Percentiles rank a stretch among this genome's conserved stretches.
phyloP scores from a whole-genome alignment of 805 yeast species.

The Huiozyma sinensis region DNA sequence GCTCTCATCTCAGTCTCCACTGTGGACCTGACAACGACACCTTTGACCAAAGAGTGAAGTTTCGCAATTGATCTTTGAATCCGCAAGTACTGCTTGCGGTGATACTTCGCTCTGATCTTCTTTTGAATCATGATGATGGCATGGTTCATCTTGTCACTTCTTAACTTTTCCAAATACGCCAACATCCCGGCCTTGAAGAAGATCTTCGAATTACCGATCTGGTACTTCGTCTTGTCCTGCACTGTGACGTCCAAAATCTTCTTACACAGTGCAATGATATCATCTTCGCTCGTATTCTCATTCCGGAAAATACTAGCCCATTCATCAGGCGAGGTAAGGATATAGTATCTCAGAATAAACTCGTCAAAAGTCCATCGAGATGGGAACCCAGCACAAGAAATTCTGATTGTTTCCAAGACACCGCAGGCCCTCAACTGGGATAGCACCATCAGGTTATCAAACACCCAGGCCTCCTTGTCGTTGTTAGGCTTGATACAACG shows the following conservation, averaged over 20 bases:
- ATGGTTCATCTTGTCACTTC: conserved; percentile 64
- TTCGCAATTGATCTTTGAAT: conserved; percentile 42
- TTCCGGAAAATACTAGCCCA: conserved; percentile 53
- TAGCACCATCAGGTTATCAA: conserved; percentile 89
- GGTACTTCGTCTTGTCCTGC: conserved; percentile 60
- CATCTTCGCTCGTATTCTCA: conserved; percentile 37
- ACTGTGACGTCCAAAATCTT: conserved; percentile 56
- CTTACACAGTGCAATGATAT: conserved; percentile 54
- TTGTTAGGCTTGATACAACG: conserved; percentile 97
- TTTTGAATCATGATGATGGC: conserved; percentile 84
- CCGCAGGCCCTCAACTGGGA: conserved; percentile 97
- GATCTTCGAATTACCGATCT: conserved; percentile 85
- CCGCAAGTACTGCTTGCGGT: conserved; percentile 50
- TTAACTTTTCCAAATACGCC: conserved; percentile 77
- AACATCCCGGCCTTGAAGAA: conserved; percentile 95
- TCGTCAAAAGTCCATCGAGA: conserved; percentile 92
- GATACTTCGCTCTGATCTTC: conserved; percentile 54
- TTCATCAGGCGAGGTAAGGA: conserved; percentile 59
- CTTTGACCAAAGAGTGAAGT: conserved; percentile 57
- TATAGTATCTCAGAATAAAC: conserved; percentile 80
- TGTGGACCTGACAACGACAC: conserved; percentile 45
- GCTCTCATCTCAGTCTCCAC: conserved; percentile 45
- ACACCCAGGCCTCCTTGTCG: conserved; percentile 88
- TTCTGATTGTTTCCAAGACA: conserved; percentile 91
- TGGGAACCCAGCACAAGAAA: conserved; percentile 97